phyloP scores from a whole-genome alignment of 371 early-diverging fungal genomes.

The Apophysomyces ossiformis region DNA sequence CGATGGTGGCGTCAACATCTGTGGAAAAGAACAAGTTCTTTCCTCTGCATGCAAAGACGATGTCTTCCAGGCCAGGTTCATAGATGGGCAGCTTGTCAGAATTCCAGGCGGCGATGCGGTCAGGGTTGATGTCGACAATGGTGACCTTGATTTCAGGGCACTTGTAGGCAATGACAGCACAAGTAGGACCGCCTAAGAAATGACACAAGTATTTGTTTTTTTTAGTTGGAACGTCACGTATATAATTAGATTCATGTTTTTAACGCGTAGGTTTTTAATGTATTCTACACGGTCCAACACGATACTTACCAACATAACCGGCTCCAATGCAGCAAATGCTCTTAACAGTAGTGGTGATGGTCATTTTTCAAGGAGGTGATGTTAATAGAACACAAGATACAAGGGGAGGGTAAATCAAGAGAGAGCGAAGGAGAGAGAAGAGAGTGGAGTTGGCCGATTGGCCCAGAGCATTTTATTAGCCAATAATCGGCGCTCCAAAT shows the following conservation, averaged over 20 bases:
- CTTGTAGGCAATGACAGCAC: slow-evolving; percentile 89
- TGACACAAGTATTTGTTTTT: background rate
- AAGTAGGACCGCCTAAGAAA: slow-evolving; percentile 90
- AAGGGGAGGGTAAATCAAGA: background rate
- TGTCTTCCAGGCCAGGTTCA: slow-evolving; percentile 88
- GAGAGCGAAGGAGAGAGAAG: slow-evolving; percentile 17
- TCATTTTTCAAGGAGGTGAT: background rate
- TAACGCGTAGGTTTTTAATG: too few relatives aligned
- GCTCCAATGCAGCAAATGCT: slow-evolving; percentile 91
- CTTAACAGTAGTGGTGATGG: slow-evolving; percentile 49
- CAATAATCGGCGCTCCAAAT: slow-evolving; percentile 2
- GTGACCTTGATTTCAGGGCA: slow-evolving; percentile 91
- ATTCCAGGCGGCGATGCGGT: slow-evolving; percentile 90
- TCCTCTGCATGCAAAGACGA: slow-evolving; percentile 75
- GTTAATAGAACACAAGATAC: too few relatives aligned
- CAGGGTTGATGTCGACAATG: slow-evolving; percentile 81
- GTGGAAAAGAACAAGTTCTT: slow-evolving; percentile 88
- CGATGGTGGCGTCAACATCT: slow-evolving; percentile 76
- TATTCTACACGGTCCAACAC: too few relatives aligned
- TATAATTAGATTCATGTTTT: background rate
- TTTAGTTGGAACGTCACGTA: background rate
- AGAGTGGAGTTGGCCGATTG: slow-evolving; percentile 10
- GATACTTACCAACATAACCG: slow-evolving; percentile 87
- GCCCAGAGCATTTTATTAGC: slow-evolving; percentile 3
- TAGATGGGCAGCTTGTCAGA: slow-evolving; percentile 85